Conservation (phyloP, 768 basidiomycete genomes). For the Lactarius pseudohatsudake region DNA sequence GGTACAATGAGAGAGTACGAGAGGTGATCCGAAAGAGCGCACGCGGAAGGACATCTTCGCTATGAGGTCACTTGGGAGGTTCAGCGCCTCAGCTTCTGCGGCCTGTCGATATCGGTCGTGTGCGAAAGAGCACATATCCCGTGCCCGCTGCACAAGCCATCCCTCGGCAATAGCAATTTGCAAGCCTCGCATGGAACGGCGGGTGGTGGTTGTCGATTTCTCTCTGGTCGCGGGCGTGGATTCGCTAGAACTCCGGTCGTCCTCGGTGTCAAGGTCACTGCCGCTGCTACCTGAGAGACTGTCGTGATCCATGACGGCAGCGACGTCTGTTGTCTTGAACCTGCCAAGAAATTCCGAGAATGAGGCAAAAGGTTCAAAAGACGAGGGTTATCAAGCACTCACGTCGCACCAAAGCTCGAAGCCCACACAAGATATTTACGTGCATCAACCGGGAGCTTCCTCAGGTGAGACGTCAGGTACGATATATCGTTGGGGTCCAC, state of each 20-base stretch:
- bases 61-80: constrained; percentile 47
- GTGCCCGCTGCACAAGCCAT: constrained; percentile 68
- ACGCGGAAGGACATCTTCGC: constrained; percentile 74
- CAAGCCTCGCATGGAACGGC: constrained; percentile 64
- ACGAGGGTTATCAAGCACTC: constrained; percentile 30
- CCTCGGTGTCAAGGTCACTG: constrained; percentile 45
- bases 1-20: background rate
- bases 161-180: constrained; percentile 69
- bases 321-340: constrained; percentile 73
- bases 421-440: constrained; percentile 70
- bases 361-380: background rate
- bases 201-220: constrained; percentile 38
- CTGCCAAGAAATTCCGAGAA: constrained; percentile 36
- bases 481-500: constrained; percentile 61
- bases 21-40: constrained; percentile 25
- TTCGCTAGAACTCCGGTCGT: constrained; percentile 53
- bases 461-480: constrained; percentile 59
- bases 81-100: constrained; percentile 57
- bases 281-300: constrained; percentile 55
- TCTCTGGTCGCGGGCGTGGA: constrained; percentile 50
- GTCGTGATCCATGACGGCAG: constrained; percentile 73
- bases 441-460: constrained; percentile 62
- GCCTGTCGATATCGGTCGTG: constrained; percentile 77
- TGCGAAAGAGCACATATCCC: constrained; percentile 75
- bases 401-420: constrained; percentile 72